Base-by-base conservation (phyloP, 2,329 filamentous ascomycete species). In the Aspergillus flavus region DNA sequence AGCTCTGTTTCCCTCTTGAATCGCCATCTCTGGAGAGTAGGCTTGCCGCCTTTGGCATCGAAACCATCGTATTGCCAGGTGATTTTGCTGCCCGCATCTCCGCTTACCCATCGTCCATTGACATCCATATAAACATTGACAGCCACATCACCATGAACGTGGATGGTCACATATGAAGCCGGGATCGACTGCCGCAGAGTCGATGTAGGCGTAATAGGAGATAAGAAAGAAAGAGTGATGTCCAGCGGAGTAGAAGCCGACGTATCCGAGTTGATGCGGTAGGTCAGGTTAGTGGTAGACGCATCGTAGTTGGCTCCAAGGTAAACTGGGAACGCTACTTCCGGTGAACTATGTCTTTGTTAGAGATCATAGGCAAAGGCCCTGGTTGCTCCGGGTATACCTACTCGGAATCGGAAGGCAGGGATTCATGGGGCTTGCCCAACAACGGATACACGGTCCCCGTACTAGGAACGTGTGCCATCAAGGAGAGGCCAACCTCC, bases 101-200 rank as follows among this genome's bases (percentile, higher is more conserved):
- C 92, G 71, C 90, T 95, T 64, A 93, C 90, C 92, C 92, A 96
- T 73, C 93, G 88, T 9, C 89, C 89, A 70, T 91, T 91, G 59
- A 91, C 68, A 72, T 92, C 89, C 63, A 89, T 78, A 70, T 91
- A 91, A 16, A 80, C 66, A 71, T 88, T 85, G 14, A 91, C 79
- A 65, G 89, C 82, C 57, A 89, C 86, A 66, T 82, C 82, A 6
- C 91, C 92, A 64, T 88, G 84, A 14, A 91, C 90, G 71, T 88
- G 79, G 46, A 94, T 83, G 6, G 87, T 90, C 65, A 96, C 73
- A 74, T 96, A 96, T 30, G 89, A 89, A 12, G 92, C 92, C n/a
- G 93, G 93, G 36, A 95, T 86, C 19, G 91, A 89, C 80, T 94
- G 91, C 66, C 91, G 86, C 70, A 94, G 81, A 53, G 91, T 94